A percentile compares a stretch with the other conserved stretches of the same genome.
Evolutionary conservation across 2,329 filamentous ascomycete species (phyloP).

Genomic region (Colletotrichum liaoningense): DNA sequence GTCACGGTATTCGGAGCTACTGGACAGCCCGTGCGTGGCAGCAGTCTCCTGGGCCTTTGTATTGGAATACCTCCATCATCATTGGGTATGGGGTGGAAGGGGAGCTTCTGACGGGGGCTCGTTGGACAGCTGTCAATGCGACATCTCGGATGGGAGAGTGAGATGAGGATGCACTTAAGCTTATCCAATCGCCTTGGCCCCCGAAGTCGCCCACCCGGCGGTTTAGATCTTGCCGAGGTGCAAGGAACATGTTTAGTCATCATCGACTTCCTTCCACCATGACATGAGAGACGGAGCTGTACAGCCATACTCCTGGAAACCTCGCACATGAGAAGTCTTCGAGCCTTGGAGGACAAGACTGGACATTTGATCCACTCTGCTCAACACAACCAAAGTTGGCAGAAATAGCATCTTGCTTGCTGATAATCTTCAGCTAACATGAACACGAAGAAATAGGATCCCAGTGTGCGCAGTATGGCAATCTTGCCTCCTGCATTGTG

Average conservation of each 20-base stretch:
- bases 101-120: not conserved
- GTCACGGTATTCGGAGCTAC: slow-evolving; percentile 16
- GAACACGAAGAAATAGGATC: no score
- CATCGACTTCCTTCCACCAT: not conserved
- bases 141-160: slow-evolving; percentile 21
- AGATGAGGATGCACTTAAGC: slow-evolving; percentile 25
- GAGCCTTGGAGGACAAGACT: no score
- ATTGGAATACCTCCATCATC: not conserved
- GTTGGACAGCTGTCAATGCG: slow-evolving; percentile 3
- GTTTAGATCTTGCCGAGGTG: slow-evolving; percentile 16
- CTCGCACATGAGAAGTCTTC: no score
- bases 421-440: no score
- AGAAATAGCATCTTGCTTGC: no score
- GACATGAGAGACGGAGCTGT: no score
- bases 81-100: not conserved
- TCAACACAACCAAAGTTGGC: no score
- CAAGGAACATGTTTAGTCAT: not conserved
- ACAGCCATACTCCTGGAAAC: no score
- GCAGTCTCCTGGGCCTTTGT: not conserved
- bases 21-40: not conserved
- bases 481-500: no score
- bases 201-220: slow-evolving; percentile 14
- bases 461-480: no score
- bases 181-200: slow-evolving; percentile 26
- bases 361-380: no score